These are phyloP conservation scores for Rutidosis leptorrhynchoides DNA, from an alignment of 129 eudicot species.

Conservation along the genomic window DNA sequence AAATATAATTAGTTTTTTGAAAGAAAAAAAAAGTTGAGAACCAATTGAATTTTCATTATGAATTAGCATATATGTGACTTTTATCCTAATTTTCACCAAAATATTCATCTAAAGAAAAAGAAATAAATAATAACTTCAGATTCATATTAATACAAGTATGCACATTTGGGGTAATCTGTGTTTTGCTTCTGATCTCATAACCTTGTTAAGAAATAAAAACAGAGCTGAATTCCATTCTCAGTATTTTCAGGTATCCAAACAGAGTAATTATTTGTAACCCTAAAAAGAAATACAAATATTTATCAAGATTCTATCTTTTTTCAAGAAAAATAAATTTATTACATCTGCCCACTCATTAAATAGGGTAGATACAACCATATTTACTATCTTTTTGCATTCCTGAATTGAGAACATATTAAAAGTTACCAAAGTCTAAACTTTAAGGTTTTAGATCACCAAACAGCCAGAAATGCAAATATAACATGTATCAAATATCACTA, in stretches of 20 bases:
- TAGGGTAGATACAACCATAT: constrained; percentile 39
- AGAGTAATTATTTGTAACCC: constrained; percentile 32
- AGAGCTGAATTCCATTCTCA: constrained; percentile 35
- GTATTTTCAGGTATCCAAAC: constrained; percentile 35
- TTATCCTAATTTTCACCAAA: too few species aligned
- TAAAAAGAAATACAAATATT: constrained; percentile 27
- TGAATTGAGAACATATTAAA: background rate
- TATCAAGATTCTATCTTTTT: constrained; percentile 37
- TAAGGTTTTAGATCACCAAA: background rate
- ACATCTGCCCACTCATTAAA: constrained; percentile 35
- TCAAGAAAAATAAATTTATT: constrained; percentile 38
- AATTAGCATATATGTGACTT: too few species aligned
- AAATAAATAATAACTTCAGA: background rate
- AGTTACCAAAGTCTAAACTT: background rate
- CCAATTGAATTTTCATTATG: too few species aligned
- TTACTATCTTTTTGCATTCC: constrained; percentile 19
- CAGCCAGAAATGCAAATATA: background rate
- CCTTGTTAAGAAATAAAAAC: constrained; percentile 37
- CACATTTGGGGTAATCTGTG: constrained; percentile 18
- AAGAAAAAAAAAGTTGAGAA: too few species aligned
- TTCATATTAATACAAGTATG: background rate
- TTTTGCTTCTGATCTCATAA: constrained; percentile 24
- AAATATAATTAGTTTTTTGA: too few species aligned
- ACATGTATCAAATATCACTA: background rate
- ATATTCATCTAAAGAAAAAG: too few species aligned